A percentile compares a stretch with the other conserved stretches of the same genome.
phyloP scores from a whole-genome alignment of 2,329 filamentous ascomycete species.

The Colletotrichum sidae region DNA sequence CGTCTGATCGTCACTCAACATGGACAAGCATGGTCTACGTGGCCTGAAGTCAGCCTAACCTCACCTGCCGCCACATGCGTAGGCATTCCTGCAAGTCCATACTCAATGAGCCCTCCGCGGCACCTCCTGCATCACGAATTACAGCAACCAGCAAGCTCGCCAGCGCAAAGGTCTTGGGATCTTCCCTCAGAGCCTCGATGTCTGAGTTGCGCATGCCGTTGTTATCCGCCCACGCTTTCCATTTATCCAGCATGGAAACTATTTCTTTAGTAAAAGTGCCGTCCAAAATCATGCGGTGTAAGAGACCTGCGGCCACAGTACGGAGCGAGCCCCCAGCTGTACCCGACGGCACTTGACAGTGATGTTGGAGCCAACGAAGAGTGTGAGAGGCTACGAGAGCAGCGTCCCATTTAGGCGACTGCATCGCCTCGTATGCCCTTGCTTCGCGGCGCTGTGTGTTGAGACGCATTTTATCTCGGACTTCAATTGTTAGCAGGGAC shows the following conservation, averaged over 20 bases:
- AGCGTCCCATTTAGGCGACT: conserved; percentile 65
- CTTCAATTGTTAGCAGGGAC: conserved; percentile 43
- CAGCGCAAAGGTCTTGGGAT: conserved; percentile 57
- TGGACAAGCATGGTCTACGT: background rate
- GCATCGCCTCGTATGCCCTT: conserved; percentile 62
- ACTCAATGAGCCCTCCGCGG: conserved; percentile 59
- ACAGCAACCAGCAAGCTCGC: conserved; percentile 61
- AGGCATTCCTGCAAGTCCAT: conserved; percentile 68
- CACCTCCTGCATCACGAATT: conserved; percentile 58
- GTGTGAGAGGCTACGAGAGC: conserved; percentile 57
- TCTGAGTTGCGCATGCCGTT: conserved; percentile 64
- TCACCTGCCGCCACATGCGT: conserved; percentile 63
- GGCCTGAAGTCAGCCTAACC: conserved; percentile 54
- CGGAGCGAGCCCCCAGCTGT: conserved; percentile 44
- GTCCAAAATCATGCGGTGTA: conserved; percentile 66
- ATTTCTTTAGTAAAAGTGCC: conserved; percentile 54
- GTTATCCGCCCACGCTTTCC: conserved; percentile 67
- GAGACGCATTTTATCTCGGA: conserved; percentile 54
- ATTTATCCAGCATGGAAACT: conserved; percentile 56
- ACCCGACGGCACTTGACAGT: conserved; percentile 35
- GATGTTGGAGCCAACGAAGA: conserved; percentile 55
- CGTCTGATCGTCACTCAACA: too few relatives aligned
- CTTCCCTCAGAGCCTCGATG: conserved; percentile 49
- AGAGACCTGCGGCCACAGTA: conserved; percentile 56
- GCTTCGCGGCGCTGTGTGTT: conserved; percentile 57